phyloP scores from a whole-genome alignment of 2,329 filamentous ascomycete genomes.

The Hypoxylon sp. region DNA sequence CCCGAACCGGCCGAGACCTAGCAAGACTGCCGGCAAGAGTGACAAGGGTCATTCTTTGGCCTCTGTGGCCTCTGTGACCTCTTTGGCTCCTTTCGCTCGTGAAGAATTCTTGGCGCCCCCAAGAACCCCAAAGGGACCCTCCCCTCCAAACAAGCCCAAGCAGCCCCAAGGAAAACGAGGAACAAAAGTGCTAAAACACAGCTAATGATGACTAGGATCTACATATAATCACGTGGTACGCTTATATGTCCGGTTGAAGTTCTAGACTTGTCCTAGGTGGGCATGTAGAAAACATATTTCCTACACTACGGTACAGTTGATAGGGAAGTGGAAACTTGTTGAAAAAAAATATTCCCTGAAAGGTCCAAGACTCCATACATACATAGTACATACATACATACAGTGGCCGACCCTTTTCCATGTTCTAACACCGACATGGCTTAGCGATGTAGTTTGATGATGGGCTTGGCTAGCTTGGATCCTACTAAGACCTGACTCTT shows the following conservation, averaged over 20 bases:
- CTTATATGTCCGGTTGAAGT: conserved; percentile 35
- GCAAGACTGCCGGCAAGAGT: conserved; percentile 29
- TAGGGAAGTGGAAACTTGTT: conserved; percentile 7
- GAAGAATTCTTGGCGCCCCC: conserved; percentile 36
- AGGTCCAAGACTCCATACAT: conserved; percentile 23
- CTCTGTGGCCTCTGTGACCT: background rate
- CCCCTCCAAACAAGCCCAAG: background rate
- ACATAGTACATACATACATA: background rate
- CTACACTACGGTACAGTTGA: conserved; percentile 12
- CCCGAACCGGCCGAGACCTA: conserved; percentile 44
- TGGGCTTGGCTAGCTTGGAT: conserved; percentile 33
- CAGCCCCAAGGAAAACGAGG: conserved; percentile 17
- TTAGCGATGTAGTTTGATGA: conserved; percentile 28
- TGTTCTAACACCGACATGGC: conserved; percentile 39
- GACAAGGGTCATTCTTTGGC: conserved; percentile 14
- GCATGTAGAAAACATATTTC: conserved; percentile 32
- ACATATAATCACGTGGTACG: conserved; percentile 33
- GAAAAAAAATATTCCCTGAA: conserved; percentile 4
- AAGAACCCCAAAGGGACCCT: conserved; percentile 4
- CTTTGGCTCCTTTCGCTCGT: conserved; percentile 18
- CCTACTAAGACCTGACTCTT: conserved; percentile 28
- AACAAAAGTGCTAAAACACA: background rate
- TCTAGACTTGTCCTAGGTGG: conserved; percentile 45
- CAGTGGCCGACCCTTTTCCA: conserved; percentile 20
- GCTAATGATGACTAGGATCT: conserved; percentile 18